These are phyloP conservation scores for Eustoma russellianum DNA, from an alignment of 257 asterid genomes.

Conservation along the genomic window DNA sequence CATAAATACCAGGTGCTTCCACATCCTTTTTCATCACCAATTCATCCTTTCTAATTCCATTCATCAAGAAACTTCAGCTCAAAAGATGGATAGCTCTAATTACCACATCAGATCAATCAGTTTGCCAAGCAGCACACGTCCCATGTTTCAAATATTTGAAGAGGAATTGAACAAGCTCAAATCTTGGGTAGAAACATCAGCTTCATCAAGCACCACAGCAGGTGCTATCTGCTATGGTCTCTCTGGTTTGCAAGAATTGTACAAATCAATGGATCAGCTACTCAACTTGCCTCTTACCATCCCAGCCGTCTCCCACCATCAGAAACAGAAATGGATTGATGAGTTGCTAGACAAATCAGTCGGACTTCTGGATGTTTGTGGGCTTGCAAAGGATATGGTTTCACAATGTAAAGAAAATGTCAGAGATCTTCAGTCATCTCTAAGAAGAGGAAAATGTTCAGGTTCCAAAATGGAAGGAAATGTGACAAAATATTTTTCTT, in stretches of 20 bases:
- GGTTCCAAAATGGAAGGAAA: slow-evolving; percentile 7
- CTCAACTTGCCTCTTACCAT: slow-evolving; percentile 21
- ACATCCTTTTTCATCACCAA: not conserved
- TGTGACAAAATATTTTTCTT: slow-evolving; percentile 9
- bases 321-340: slow-evolving; percentile 12
- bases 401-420: slow-evolving; percentile 18
- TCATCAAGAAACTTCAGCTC: too few species aligned
- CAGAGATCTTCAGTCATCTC: slow-evolving; percentile 17
- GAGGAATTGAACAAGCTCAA: slow-evolving; percentile 18
- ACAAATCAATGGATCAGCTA: slow-evolving; percentile 18
- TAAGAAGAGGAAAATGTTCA: slow-evolving; percentile 16
- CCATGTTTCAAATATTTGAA: slow-evolving; percentile 18
- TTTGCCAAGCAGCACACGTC: slow-evolving; percentile 30
- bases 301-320: slow-evolving; percentile 14
- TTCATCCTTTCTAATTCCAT: too few species aligned
- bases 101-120: slow-evolving; percentile 23
- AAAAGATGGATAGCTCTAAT: slow-evolving; percentile 17
- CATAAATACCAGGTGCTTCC: slow-evolving; percentile 12
- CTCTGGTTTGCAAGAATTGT: slow-evolving; percentile 16
- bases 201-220: slow-evolving; percentile 4
- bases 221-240: slow-evolving; percentile 10
- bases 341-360: slow-evolving; percentile 21
- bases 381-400: slow-evolving; percentile 9
- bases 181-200: not conserved
- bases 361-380: slow-evolving; percentile 22